Percentiles rank a stretch among this genome's conserved stretches.
phyloP scores from a whole-genome alignment of 2,329 filamentous ascomycete genomes.

The Trichoderma atrobrunneum region DNA sequence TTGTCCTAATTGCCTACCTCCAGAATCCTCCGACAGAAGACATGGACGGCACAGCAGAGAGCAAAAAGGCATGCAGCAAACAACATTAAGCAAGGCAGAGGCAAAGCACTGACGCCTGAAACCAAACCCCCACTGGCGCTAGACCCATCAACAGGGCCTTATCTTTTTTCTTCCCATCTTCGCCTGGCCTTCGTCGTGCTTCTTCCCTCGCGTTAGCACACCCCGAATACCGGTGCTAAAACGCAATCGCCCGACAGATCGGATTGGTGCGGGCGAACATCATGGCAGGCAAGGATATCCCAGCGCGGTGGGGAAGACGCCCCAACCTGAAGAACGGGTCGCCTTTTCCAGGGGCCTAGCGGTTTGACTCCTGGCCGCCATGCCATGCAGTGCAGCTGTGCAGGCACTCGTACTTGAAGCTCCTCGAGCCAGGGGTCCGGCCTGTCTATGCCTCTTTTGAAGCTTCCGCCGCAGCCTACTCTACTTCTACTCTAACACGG shows the following conservation, averaged over 20 bases:
- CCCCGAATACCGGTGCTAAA: constrained; percentile 14
- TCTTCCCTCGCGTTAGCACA: neutral
- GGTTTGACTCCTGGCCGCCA: constrained; percentile 17
- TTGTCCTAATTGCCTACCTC: neutral
- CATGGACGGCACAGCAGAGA: neutral
- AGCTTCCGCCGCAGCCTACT: constrained; percentile 13
- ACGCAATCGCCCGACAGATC: constrained; percentile 20
- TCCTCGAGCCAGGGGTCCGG: neutral
- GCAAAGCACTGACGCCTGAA: constrained; percentile 7
- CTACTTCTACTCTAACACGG: neutral
- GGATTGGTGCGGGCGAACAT: constrained; percentile 18
- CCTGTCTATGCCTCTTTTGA: constrained; percentile 10
- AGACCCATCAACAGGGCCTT: constrained; percentile 12
- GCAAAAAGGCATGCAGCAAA: neutral
- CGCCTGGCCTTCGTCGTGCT: neutral
- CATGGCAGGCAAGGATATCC: constrained; percentile 20
- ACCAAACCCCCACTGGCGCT: neutral
- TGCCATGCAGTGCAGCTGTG: neutral
- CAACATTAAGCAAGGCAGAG: neutral
- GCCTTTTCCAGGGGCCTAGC: constrained; percentile 12
- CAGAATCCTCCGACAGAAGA: neutral
- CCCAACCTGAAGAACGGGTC: constrained; percentile 18
- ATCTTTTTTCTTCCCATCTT: neutral
- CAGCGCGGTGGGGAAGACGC: constrained; percentile 16
- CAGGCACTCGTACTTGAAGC: neutral